Percentiles rank a stretch among this genome's conserved stretches.
Conservation (phyloP, 148 eudicot species). For the Silene conica region DNA sequence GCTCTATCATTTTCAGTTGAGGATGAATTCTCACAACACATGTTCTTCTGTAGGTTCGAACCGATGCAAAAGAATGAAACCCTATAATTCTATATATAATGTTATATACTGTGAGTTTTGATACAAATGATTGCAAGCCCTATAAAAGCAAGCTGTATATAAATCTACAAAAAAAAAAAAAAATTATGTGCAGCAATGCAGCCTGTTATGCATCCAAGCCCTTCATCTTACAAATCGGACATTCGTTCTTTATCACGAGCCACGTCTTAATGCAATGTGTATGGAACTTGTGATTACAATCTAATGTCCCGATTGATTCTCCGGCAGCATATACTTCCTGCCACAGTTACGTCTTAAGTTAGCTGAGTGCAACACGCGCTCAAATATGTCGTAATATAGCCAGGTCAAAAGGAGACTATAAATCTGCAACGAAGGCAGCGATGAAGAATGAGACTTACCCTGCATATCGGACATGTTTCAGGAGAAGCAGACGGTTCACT, state of each 20-base stretch:
- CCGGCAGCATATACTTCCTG: neutral
- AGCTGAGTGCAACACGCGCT: neutral
- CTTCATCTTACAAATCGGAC: constrained; percentile 7
- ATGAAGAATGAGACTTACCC: constrained; percentile 1
- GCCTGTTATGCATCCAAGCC: neutral
- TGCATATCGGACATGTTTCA: constrained; percentile 7
- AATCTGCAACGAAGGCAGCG: neutral
- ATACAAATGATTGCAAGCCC: no score
- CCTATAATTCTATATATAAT: no score
- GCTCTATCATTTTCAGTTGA: no score
- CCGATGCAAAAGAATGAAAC: no score
- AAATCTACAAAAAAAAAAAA: no score
- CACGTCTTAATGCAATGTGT: neutral
- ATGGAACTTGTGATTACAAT: constrained; percentile 14
- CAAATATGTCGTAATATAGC: neutral
- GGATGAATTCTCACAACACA: no score
- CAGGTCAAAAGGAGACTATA: neutral
- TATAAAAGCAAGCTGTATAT: no score
- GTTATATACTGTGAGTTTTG: no score
- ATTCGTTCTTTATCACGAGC: neutral
- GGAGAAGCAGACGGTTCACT: neutral
- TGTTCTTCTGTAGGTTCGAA: no score
- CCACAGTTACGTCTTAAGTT: neutral
- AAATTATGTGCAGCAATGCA: neutral
- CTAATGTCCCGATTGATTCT: constrained; percentile 9